These are phyloP conservation scores for Melaleuca quinquenervia DNA, from an alignment of 345 rosid genomes.

Conservation along the genomic window DNA sequence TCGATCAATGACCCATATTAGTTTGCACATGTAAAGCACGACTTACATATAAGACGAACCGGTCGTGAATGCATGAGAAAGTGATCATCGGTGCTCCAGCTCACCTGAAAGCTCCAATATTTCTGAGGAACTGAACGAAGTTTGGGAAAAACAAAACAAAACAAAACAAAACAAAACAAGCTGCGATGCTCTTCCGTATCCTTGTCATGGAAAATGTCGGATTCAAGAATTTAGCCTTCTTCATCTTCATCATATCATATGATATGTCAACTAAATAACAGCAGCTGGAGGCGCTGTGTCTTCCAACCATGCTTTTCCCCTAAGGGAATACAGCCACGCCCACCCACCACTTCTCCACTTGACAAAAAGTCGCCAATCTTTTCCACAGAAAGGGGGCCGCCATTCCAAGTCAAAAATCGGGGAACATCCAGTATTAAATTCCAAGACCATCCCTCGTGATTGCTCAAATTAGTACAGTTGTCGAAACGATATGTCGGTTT, in stretches of 20 bases:
- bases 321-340: neutral
- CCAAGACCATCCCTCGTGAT: neutral
- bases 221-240: neutral
- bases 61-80: neutral
- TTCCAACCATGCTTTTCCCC: neutral
- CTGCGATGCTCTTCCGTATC: neutral
- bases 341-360: neutral
- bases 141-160: neutral
- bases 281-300: neutral
- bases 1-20: neutral
- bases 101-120: neutral
- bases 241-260: neutral
- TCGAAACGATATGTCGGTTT: neutral
- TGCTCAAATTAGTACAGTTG: neutral
- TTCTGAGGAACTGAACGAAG: neutral
- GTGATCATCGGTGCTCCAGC: neutral
- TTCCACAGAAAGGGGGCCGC: neutral
- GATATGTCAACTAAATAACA: neutral
- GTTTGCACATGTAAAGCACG: neutral
- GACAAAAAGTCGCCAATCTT: neutral
- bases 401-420: neutral
- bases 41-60: neutral
- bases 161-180: neutral
- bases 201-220: neutral
- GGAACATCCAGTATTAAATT: neutral